A percentile compares a stretch with the other conserved stretches of the same genome.
Evolutionary conservation across 2,329 filamentous ascomycete species (phyloP).

Genomic region (Venturia effusa): DNA sequence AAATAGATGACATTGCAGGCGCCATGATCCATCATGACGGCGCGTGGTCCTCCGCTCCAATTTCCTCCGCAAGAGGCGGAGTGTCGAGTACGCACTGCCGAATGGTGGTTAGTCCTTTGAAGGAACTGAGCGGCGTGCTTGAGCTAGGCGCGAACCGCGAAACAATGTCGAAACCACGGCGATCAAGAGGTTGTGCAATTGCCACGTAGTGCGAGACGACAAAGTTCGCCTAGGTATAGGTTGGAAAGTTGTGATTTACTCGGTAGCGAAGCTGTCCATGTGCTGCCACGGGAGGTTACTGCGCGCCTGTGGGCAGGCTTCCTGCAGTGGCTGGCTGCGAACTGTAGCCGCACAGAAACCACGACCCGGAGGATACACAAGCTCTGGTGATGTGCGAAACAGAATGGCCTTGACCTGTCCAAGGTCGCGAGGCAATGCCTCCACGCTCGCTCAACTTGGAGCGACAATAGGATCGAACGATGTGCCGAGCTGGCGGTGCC

Average conservation of each 20-base stretch:
- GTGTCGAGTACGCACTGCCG: not conserved
- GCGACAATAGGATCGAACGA: not conserved
- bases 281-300: not conserved
- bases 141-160: not conserved
- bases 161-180: not conserved
- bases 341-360: not conserved
- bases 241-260: not conserved
- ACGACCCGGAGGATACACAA: not conserved
- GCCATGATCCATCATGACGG: slow-evolving; percentile 29
- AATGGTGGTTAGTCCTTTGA: not conserved
- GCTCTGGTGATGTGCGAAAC: not conserved
- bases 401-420: not conserved
- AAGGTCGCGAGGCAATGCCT: not conserved
- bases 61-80: slow-evolving; percentile 6
- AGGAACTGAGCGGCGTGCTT: not conserved
- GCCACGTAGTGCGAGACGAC: not conserved
- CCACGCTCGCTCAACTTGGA: not conserved
- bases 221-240: not conserved
- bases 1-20: slow-evolving; percentile 34
- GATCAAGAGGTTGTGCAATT: not conserved
- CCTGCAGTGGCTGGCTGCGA: not conserved
- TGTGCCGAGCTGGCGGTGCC: not conserved
- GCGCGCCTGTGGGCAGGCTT: not conserved
- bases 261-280: not conserved
- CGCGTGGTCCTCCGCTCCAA: not conserved